Conservation (phyloP, 2,329 filamentous ascomycete genomes). For the Acrocalymma vagum region DNA sequence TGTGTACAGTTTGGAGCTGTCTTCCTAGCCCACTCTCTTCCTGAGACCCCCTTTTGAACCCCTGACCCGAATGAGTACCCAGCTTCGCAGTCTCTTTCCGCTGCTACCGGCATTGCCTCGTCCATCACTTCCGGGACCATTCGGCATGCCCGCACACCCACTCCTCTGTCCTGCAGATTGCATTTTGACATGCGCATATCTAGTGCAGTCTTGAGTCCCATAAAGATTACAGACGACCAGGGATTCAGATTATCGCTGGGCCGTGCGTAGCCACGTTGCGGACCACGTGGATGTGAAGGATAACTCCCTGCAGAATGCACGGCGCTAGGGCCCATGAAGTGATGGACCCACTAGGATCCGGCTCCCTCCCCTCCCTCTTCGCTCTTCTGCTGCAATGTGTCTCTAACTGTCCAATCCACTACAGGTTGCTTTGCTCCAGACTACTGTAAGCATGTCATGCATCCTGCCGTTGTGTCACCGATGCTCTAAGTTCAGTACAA, state of each 20-base stretch:
- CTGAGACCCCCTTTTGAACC: too few species aligned
- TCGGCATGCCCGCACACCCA: slow-evolving; percentile 1
- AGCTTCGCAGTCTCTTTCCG: neutral
- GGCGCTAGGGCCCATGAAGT: slow-evolving; percentile 15
- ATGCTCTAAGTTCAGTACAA: too few species aligned
- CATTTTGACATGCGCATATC: slow-evolving; percentile 1
- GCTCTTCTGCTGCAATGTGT: too few species aligned
- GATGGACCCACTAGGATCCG: too few species aligned
- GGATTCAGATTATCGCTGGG: slow-evolving; percentile 3
- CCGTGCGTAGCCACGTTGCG: slow-evolving; percentile 17
- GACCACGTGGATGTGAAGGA: slow-evolving; percentile 22
- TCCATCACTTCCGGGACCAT: slow-evolving; percentile 1
- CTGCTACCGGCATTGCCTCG: neutral
- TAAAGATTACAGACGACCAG: slow-evolving; percentile 12
- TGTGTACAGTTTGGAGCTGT: too few species aligned
- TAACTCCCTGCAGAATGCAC: slow-evolving; percentile 11
- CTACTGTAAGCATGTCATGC: too few species aligned
- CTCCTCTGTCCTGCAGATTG: slow-evolving; percentile 1
- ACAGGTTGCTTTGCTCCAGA: too few species aligned
- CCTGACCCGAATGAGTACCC: neutral
- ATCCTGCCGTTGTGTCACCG: too few species aligned
- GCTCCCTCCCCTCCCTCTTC: too few species aligned
- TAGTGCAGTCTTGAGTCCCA: too few species aligned
- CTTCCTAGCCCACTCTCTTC: too few species aligned
- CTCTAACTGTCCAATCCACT: too few species aligned